Conservation (phyloP, 1,139 yeast species). For the Tardiomyces blankii region DNA sequence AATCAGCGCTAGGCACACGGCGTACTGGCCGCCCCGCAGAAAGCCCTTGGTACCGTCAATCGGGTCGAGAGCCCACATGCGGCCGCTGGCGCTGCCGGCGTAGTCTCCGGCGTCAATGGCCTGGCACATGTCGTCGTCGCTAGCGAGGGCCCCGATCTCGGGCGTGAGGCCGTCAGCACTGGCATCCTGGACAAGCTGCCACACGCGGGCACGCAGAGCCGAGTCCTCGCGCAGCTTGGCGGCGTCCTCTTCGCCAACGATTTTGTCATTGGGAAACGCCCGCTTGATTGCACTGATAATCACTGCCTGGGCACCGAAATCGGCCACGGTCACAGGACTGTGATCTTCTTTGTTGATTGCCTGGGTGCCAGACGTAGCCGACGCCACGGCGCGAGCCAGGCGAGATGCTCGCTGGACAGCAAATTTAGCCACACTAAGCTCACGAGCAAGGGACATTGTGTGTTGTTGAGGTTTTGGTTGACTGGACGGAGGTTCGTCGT, state of each 20-base stretch:
- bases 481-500: too few species aligned
- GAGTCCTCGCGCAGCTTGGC: constrained; percentile 42
- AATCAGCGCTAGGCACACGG: constrained; percentile 84
- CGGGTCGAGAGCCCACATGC: constrained; percentile 97
- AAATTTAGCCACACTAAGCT: constrained; percentile 66
- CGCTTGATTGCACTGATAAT: constrained; percentile 71
- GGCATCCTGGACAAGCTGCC: constrained; percentile 22
- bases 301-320: constrained; percentile 91
- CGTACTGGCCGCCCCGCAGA: constrained; percentile 90
- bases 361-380: constrained; percentile 36
- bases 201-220: constrained; percentile 34
- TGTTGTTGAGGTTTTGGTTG: background rate
- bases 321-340: constrained; percentile 96
- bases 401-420: constrained; percentile 85
- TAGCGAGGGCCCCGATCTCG: constrained; percentile 27
- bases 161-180: constrained; percentile 17
- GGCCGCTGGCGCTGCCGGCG: constrained; percentile 62
- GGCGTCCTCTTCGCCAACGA: constrained; percentile 94
- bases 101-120: constrained; percentile 74
- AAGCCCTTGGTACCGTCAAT: constrained; percentile 98
- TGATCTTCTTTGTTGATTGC: constrained; percentile 72
- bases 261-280: constrained; percentile 72
- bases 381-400: constrained; percentile 64
- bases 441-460: constrained; percentile 22
- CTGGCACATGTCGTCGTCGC: constrained; percentile 41